Evolutionary conservation across 176 grass and related monocot genomes (phyloP).

Genomic region (Leersia perrieri): DNA sequence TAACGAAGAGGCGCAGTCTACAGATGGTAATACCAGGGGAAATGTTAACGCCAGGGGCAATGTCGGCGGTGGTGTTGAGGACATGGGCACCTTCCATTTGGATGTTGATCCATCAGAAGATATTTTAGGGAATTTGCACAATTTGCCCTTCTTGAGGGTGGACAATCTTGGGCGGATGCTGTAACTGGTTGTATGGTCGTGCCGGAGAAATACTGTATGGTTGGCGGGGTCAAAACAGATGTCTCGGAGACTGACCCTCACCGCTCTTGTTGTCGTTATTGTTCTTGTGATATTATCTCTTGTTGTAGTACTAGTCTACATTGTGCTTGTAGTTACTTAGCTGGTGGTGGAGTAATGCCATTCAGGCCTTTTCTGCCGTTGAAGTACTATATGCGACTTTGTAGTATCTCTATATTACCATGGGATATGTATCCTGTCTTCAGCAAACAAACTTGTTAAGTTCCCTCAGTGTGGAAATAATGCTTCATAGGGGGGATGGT

Average conservation of each 20-base stretch:
- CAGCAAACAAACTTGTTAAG: not conserved
- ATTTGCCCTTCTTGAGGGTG: conserved; percentile 60
- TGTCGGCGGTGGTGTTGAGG: conserved; percentile 34
- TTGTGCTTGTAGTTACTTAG: conserved; percentile 27
- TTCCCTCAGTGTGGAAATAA: conserved; percentile 30
- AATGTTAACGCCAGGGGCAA: conserved; percentile 21
- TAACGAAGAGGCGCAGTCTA: conserved; percentile 63
- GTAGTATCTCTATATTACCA: conserved; percentile 20
- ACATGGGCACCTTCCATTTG: conserved; percentile 59
- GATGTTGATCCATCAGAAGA: conserved; percentile 66
- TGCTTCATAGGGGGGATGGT: conserved; percentile 5
- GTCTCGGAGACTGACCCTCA: conserved; percentile 16
- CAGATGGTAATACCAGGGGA: conserved; percentile 47
- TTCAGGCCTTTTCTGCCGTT: conserved; percentile 1
- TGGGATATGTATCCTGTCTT: conserved; percentile 22
- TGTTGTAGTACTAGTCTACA: conserved; percentile 20
- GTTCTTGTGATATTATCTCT: conserved; percentile 8
- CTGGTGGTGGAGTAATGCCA: not conserved
- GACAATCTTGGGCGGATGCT: conserved; percentile 53
- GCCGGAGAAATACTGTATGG: conserved; percentile 22
- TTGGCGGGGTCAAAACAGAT: conserved; percentile 29
- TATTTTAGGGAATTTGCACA: conserved; percentile 71
- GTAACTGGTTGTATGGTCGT: not conserved
- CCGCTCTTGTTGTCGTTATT: conserved; percentile 7
- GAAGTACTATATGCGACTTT: conserved; percentile 13